Base-by-base conservation (phyloP, 495 filamentous ascomycete species). In the Aspergillus ellipticus region DNA sequence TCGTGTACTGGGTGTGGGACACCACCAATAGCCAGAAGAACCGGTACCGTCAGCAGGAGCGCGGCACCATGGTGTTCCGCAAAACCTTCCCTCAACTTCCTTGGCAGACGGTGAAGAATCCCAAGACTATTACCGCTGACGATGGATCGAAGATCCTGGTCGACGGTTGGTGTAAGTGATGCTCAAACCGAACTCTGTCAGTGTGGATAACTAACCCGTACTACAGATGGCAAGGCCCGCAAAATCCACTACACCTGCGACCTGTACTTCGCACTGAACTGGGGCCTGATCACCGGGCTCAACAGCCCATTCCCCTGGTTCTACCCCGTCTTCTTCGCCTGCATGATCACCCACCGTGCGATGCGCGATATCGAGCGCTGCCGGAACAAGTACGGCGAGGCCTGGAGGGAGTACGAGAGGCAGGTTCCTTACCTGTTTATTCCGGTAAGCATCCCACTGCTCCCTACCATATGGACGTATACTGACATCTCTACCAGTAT, bases 241-340 rank as follows among this genome's bases (percentile, higher is more conserved):
- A 98, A 98, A 78, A 85, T 96, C 51, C 92, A 98, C 72, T 97
- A 97, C 67, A 87, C 89, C 5, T 95, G 90, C 71, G 94, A 98
- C 69, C 77, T 88, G 10, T 92, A 80, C 70, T 96, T 97, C 61
- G 77, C 78, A 6, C 55, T 85, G 45, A 79, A 76, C 57, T 88
- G 85, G 85, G 85, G 80, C 28, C 59, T 85, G 42, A 79, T 88
- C 63, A 85, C 82, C 21, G 85, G 85, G 11, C 86, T 87, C 72
- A 77, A 75, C 19, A 89, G 84, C 69, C 93, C 94, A 3, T 92
- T 97, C 75, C 94, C 94, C 2, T 98, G 93, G 92, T 98, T 98
- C 71, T 96, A 97, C 64, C 89, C 92, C 11, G 69, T 89, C 41
- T 98, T 98, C 78, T 98, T 98, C 69, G 74, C 79, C 21, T 76